A percentile compares a stretch with the other conserved stretches of the same genome.
These are phyloP conservation scores for Fusarium equiseti DNA, from an alignment of 2,329 filamentous ascomycete genomes.

Conservation along the genomic window DNA sequence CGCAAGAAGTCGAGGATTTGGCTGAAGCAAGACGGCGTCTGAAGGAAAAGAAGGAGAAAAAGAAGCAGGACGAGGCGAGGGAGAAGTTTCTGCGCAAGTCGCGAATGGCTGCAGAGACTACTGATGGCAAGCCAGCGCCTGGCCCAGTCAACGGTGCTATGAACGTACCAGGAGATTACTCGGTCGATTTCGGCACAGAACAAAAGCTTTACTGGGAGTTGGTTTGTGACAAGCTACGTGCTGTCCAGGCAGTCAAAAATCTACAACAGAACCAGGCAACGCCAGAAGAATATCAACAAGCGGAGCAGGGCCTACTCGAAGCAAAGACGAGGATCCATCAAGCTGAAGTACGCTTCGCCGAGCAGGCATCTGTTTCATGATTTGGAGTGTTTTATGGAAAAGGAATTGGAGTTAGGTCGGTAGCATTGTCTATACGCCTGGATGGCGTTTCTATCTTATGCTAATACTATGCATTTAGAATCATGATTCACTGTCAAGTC, in stretches of 20 bases:
- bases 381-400: conserved; percentile 1
- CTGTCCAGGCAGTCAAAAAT: conserved; percentile 54
- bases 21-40: conserved; percentile 54
- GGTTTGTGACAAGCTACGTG: conserved; percentile 57
- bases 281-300: conserved; percentile 46
- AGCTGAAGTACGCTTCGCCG: conserved; percentile 54
- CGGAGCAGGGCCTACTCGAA: conserved; percentile 48
- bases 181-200: conserved; percentile 47
- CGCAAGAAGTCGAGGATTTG: conserved; percentile 55
- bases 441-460: conserved; percentile 28
- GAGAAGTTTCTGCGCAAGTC: conserved; percentile 52
- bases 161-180: conserved; percentile 53
- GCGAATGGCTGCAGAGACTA: conserved; percentile 51
- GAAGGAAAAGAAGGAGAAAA: conserved; percentile 58
- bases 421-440: conserved; percentile 38
- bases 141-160: conserved; percentile 53
- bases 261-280: conserved; percentile 46
- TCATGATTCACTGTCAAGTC: conserved; percentile 46
- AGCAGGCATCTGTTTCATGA: conserved; percentile 43
- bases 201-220: conserved; percentile 56
- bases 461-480: conserved; percentile 39
- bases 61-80: conserved; percentile 49
- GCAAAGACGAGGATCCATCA: conserved; percentile 54
- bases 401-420: conserved; percentile 29
- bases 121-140: conserved; percentile 34